Evolutionary conservation across 2,329 filamentous ascomycete genomes (phyloP), one percentile per base, ranked within the genome.

Genomic region (Penicillium sp.): DNA sequence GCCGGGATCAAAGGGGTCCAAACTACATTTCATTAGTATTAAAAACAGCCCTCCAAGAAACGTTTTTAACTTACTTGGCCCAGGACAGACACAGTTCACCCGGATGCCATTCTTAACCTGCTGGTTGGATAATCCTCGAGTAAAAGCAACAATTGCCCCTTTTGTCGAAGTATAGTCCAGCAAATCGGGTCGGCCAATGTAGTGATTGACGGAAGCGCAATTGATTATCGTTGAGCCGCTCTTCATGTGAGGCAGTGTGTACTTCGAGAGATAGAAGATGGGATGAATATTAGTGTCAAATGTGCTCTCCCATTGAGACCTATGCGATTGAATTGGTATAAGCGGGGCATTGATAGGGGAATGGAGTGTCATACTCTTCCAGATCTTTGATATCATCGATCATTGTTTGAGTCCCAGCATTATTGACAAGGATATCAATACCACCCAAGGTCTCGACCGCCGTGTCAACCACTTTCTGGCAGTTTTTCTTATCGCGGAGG

Each of bases 231-330:
- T 86, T 54, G 85, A 82, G 29, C 91, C 90, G 19, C 75, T 73
- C 69, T 84, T 84, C 85, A 95, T 89, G 73, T 93, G 88, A 1
- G 86, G 86, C 13, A 95, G 79, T 9, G 82, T 76, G 68, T 93
- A 91, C 73, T 95, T 95, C 58, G 90, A 83, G 35, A 93, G 80
- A 77, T 87, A 93, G 80, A 92, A 95, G 77, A 86, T 88, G 3
- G 89, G 84, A 73, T 93, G 88, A 68, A 95, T 92, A 76, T 95
- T 96, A 47, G 86, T 90, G 74, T 90, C 82, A 77, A 96, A 93
- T 0, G 90, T 93, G 57, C 86, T 80, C 50, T 87, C 66, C 90
- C 90, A 95, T 77, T 95, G 90, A 5, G 91, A 88, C 68, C 85
- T 87, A 56, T 37, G 14, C 0, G n/a, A 24, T 52, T 5, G 9